These are phyloP conservation scores for Trichoderma erinaceum DNA, from an alignment of 495 filamentous ascomycete genomes.

Conservation along the genomic window DNA sequence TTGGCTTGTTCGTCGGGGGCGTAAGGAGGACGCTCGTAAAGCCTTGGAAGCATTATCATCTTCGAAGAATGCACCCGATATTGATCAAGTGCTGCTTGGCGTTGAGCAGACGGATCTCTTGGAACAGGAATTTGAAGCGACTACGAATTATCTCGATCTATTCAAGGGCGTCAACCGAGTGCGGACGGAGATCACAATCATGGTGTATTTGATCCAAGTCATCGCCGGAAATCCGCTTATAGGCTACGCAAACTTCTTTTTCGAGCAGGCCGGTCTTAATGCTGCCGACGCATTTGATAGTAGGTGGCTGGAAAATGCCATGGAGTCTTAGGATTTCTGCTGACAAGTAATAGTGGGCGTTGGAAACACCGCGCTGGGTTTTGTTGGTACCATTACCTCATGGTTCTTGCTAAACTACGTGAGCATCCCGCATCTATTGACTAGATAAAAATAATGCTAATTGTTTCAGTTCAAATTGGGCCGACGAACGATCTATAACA, in stretches of 20 bases:
- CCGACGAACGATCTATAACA: conserved; percentile 38
- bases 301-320: conserved; percentile 19
- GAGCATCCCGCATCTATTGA: conserved; percentile 27
- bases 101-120: conserved; percentile 64
- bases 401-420: conserved; percentile 31
- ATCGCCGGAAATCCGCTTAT: conserved; percentile 54
- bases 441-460: conserved; percentile 45
- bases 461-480: conserved; percentile 49
- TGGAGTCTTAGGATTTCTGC: background rate
- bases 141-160: conserved; percentile 54
- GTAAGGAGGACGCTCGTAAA: conserved; percentile 38
- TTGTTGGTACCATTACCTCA: conserved; percentile 38
- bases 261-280: conserved; percentile 52
- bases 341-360: conserved; percentile 16
- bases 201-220: conserved; percentile 53
- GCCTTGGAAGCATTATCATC: conserved; percentile 54
- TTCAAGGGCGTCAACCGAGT: conserved; percentile 54
- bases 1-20: conserved; percentile 62
- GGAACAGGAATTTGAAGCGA: conserved; percentile 51
- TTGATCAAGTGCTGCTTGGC: conserved; percentile 63
- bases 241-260: conserved; percentile 58
- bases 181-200: conserved; percentile 55
- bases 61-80: conserved; percentile 43
- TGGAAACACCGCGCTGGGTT: background rate
- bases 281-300: conserved; percentile 43